Base-by-base conservation (phyloP, 2,329 filamentous ascomycete species). In the Alternaria brassicicola region DNA sequence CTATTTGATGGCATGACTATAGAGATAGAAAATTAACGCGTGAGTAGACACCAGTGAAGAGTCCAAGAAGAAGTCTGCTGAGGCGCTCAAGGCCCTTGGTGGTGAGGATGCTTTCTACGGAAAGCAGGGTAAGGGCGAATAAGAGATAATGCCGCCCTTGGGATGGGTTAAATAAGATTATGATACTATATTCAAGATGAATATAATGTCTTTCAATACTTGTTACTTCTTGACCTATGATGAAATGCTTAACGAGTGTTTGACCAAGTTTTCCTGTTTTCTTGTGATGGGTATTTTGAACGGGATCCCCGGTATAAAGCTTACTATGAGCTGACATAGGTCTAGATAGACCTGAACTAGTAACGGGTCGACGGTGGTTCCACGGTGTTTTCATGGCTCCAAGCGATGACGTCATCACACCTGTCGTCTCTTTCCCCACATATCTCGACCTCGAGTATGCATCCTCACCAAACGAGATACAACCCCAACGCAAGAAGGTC, bases 31-130 rank as follows among this genome's bases (percentile, higher is more conserved):
- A 13, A 7, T 28, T 46, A 31, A 46, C 43, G 28, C 17, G 26
- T 46, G 42, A 21, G 17, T 23, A 66, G 61, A 63, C 30, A 66
- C 65, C 1, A 66, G 61, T 43, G 63, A 65, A 17, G 69, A 70
- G 53, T 82, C 80, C 46, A 83, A 83, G 69, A 71, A 82, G 66
- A 72, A 81, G 53, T 81, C 79, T 52, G 70, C 70, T 45, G 46
- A 80, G 61, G 74, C 71, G 6, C 78, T 83, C 43, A 72, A 82
- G 42, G 62, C 73, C 10, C 67, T 83, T 3, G 80, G 79, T 45
- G 80, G 80, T 13, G 78, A 82, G 9, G 70, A 71, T 8, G 80
- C 77, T 17, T 78, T 81, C 52, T 81, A 82, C 48, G 78, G 78
- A 23, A 73, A 79, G 61, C 59, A 80, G 59, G 75, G 77, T 6